Base-by-base conservation (phyloP, 1,284 basidiomycete species). In the Ganoderma multipileum region DNA sequence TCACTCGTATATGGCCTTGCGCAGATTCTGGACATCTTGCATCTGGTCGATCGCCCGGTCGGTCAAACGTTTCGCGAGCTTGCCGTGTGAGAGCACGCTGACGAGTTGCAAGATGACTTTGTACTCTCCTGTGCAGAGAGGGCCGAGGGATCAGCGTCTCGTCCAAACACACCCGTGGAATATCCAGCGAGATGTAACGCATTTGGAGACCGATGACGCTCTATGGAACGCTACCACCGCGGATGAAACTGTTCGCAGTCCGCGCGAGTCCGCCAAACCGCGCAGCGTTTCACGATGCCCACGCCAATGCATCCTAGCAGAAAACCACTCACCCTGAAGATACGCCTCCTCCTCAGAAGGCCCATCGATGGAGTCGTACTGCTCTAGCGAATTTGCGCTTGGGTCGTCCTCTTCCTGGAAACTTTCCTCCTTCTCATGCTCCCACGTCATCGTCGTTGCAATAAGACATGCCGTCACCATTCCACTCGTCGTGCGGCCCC, bases 41-140 rank as follows among this genome's bases (percentile, higher is more conserved):
- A 96, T 95, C 71, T 91, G 81, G 80, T 98, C 95, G 76, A 98
- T 91, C 0, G 94, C 94, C 50, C 88, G 84, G 79, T 99, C 98
- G 0, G 96, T 93, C 68, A 99, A 79, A 60, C 90, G 89, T 81
- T 99, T 99, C n/a, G 98, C 98, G 23, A 93, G 84, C 82, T 96
- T 96, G 28, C 95, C 95, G 74, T 94, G 88, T 16, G 92, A 92
- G 23, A 98, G 86, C 5, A 98, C 93, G 18, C 94, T 93, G 60
- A 98, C 94, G 59, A 99, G 91, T 75, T 98, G 96, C 55, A 99
- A 82, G 69, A 99, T 98, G 2, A 92, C 95, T 82, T 98, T 98
- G 85, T 98, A 99, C 78, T 99, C 97, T 61, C 97, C 97, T 92
- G 71, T 11, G 65, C n/a, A 65, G 65, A 28, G 5, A 7, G n/a